A percentile compares a stretch with the other conserved stretches of the same genome.
phyloP scores from a whole-genome alignment of 345 rosid genomes.

The Eucalyptus cloeziana region DNA sequence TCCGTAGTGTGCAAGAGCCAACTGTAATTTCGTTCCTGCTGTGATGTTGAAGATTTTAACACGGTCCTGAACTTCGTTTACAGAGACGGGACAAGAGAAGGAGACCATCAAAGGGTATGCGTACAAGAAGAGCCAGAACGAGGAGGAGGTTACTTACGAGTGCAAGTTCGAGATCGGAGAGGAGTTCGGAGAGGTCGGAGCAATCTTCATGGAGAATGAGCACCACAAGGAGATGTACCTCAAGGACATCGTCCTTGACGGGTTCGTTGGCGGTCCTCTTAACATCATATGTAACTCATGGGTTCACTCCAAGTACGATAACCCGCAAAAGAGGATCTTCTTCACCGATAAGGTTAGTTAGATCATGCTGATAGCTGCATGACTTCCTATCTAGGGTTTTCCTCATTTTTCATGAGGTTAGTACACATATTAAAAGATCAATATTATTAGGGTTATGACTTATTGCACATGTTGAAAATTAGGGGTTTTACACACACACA shows the following conservation, averaged over 20 bases:
- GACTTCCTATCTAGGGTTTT: not conserved
- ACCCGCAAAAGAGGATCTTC: slow-evolving; percentile 42
- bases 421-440: not conserved
- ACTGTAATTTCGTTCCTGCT: not conserved
- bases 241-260: slow-evolving; percentile 31
- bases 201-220: slow-evolving; percentile 52
- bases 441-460: not conserved
- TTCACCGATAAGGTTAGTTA: slow-evolving; percentile 44
- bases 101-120: slow-evolving; percentile 35
- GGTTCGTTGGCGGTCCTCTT: slow-evolving; percentile 14
- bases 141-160: slow-evolving; percentile 29
- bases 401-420: not conserved
- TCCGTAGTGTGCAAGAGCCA: not conserved
- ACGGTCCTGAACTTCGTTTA: not conserved
- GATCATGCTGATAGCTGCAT: not conserved
- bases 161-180: slow-evolving; percentile 32
- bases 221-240: slow-evolving; percentile 60
- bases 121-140: slow-evolving; percentile 1
- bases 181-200: slow-evolving; percentile 57
- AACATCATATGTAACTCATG: slow-evolving; percentile 45
- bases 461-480: not conserved
- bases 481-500: not conserved
- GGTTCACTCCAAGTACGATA: slow-evolving; percentile 40
- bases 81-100: slow-evolving; percentile 39
- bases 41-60: not conserved